Evolutionary conservation across 345 rosid species (phyloP).

Genomic region (Gynandropsis gynandra): DNA sequence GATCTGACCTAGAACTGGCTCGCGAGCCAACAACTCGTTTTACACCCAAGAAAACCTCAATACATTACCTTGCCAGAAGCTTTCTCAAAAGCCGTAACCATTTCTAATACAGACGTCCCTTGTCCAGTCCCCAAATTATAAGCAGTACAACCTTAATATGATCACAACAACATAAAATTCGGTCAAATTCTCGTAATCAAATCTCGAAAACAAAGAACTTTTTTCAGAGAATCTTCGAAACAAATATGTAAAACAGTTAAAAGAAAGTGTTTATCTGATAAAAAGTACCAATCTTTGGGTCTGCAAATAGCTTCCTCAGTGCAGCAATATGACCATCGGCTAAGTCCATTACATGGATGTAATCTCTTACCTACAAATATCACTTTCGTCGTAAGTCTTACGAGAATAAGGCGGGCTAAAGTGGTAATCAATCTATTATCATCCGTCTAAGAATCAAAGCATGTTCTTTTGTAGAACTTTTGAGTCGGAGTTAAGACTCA

Average conservation of each 20-base stretch:
- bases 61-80: conserved; percentile 66
- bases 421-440: too few species aligned
- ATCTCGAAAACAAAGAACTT: background rate
- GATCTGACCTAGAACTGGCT: too few species aligned
- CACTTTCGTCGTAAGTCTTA: background rate
- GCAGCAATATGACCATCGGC: conserved; percentile 97
- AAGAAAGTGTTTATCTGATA: background rate
- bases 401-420: too few species aligned
- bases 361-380: conserved; percentile 64
- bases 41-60: too few species aligned
- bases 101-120: conserved; percentile 80
- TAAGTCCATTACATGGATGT: conserved; percentile 90
- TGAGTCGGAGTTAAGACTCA: too few species aligned
- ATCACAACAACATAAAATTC: conserved; percentile 9
- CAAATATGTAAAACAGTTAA: background rate
- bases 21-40: too few species aligned
- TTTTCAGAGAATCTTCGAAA: background rate
- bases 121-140: conserved; percentile 85
- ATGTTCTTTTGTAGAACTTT: too few species aligned
- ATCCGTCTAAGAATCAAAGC: too few species aligned
- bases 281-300: conserved; percentile 44
- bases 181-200: too few species aligned
- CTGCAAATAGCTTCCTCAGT: conserved; percentile 53
- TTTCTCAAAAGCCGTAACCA: conserved; percentile 89
- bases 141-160: conserved; percentile 54